Conservation (phyloP, 2,329 filamentous ascomycete species). For the Ophiostoma triangulosporum region DNA sequence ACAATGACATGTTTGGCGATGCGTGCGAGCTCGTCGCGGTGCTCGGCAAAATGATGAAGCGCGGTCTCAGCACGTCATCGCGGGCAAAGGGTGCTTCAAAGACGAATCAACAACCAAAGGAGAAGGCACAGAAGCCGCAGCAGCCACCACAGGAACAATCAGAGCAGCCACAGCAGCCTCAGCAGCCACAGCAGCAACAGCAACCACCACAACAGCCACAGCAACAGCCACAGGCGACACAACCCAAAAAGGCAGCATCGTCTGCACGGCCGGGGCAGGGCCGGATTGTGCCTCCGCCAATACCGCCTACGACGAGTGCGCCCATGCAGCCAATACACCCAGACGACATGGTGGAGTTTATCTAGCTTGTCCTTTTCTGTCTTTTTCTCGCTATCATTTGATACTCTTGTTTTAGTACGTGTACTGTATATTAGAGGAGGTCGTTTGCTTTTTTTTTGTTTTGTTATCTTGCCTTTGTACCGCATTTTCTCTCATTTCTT, state of each 20-base stretch:
- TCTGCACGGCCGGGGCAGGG: background rate
- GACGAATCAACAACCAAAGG: background rate
- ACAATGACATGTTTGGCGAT: slow-evolving; percentile 89
- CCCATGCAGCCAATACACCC: slow-evolving; percentile 5
- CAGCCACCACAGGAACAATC: background rate
- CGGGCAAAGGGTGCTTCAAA: background rate
- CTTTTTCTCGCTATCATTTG: background rate
- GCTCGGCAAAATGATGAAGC: slow-evolving; percentile 65
- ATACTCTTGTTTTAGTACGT: slow-evolving; percentile 1
- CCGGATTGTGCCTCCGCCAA: slow-evolving; percentile 1
- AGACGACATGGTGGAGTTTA: slow-evolving; percentile 8
- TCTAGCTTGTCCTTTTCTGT: background rate
- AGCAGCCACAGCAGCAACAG: background rate
- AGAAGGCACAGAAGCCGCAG: background rate
- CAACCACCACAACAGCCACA: background rate
- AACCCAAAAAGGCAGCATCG: background rate
- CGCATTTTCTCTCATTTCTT: background rate
- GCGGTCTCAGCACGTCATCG: slow-evolving; percentile 7
- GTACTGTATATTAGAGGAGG: background rate
- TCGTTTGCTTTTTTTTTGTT: background rate
- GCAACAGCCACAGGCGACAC: too few relatives aligned
- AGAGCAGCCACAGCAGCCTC: background rate
- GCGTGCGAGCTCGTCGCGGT: slow-evolving; percentile 79
- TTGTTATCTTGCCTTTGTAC: background rate
- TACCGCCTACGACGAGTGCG: slow-evolving; percentile 5